A percentile compares a stretch with the other conserved stretches of the same genome.
Conservation (phyloP, 1,139 yeast species). For the Saccharomyces hybrid region DNA sequence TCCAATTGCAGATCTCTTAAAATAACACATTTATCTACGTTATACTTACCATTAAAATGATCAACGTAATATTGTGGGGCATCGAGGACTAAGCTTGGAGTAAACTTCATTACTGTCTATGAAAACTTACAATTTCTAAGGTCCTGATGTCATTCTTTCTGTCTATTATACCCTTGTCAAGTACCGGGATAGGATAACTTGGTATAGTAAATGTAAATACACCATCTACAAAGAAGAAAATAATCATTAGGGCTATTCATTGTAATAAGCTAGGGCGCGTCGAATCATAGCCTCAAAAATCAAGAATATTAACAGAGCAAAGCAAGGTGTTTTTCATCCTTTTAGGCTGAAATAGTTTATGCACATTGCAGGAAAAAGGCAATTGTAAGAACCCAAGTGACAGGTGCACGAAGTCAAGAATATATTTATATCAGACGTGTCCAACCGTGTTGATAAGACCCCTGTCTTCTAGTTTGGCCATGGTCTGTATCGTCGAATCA, state of each 20-base stretch:
- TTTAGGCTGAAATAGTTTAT: neutral
- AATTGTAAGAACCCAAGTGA: neutral
- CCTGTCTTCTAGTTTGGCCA: neutral
- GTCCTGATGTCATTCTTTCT: neutral
- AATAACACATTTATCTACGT: conserved; percentile 25
- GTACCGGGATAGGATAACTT: neutral
- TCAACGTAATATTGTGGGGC: conserved; percentile 43
- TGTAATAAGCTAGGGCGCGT: neutral
- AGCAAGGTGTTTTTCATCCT: neutral
- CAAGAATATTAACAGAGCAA: neutral
- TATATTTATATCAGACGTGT: neutral
- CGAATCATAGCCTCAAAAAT: neutral
- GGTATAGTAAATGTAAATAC: neutral
- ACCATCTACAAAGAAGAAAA: neutral
- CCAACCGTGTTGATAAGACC: neutral
- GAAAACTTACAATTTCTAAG: neutral
- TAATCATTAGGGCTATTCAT: neutral
- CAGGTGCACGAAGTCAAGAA: neutral
- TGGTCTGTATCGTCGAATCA: neutral
- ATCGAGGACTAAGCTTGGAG: conserved; percentile 41
- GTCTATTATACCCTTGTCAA: neutral
- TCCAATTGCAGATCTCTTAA: conserved; percentile 25
- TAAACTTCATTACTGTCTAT: conserved; percentile 41
- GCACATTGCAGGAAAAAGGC: neutral
- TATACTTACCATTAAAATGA: conserved; percentile 20